These are phyloP conservation scores for Delitschia confertaspora DNA, from an alignment of 495 filamentous ascomycete genomes.

Conservation along the genomic window DNA sequence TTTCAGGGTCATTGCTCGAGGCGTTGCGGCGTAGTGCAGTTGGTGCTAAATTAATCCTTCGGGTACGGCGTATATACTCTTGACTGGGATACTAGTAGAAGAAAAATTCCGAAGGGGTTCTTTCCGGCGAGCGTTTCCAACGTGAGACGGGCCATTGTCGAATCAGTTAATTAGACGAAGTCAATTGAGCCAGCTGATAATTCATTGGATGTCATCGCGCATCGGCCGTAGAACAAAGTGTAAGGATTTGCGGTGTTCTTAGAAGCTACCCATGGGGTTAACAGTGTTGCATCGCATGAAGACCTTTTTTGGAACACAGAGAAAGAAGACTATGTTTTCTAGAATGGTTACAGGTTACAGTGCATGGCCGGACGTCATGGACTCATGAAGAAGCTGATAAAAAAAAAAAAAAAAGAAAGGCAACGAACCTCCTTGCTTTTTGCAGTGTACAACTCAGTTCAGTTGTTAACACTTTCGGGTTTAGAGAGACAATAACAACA, in stretches of 20 bases:
- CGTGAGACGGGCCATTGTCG: constrained; percentile 8
- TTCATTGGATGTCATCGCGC: constrained; percentile 12
- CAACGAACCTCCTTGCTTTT: neutral
- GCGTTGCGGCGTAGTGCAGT: too few relatives aligned
- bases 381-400: neutral
- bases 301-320: constrained; percentile 2
- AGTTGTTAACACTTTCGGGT: too few relatives aligned
- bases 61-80: too few relatives aligned
- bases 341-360: constrained; percentile 28
- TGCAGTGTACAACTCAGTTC: too few relatives aligned
- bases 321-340: constrained; percentile 17
- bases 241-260: neutral
- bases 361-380: constrained; percentile 24
- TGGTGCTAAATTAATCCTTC: too few relatives aligned
- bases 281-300: constrained; percentile 29
- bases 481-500: too few relatives aligned
- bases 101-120: constrained; percentile 3
- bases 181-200: constrained; percentile 12
- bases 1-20: too few relatives aligned
- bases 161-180: constrained; percentile 10
- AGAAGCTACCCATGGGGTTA: constrained; percentile 8
- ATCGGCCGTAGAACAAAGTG: constrained; percentile 4
- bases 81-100: constrained; percentile 7
- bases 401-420: neutral
- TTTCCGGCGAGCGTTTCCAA: constrained; percentile 1